Evolutionary conservation across 2,329 filamentous ascomycete species (phyloP).

Genomic region (Trichocomaceae sp.): DNA sequence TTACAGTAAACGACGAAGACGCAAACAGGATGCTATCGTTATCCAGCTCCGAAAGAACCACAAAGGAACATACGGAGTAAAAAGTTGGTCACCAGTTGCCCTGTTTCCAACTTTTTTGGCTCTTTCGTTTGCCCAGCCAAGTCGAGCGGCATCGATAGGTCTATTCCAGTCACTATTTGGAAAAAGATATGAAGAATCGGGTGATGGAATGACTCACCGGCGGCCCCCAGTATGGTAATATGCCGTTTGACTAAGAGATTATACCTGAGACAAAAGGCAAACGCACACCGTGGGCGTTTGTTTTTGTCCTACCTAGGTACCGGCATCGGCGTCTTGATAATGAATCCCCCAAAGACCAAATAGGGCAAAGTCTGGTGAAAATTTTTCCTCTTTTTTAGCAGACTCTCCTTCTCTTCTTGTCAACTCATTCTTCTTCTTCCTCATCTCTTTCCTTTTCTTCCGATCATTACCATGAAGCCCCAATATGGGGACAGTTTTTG

Average conservation of each 20-base stretch:
- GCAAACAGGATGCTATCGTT: neutral
- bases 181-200: neutral
- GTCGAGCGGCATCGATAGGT: neutral
- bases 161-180: neutral
- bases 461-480: no score
- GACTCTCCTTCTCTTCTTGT: no score
- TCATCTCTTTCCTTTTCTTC: no score
- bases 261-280: neutral
- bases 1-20: no score
- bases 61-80: no score
- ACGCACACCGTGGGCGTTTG: neutral
- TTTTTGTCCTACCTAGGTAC: neutral
- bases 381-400: neutral
- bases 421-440: no score
- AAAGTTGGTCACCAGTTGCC: neutral
- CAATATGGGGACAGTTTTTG: no score
- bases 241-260: neutral
- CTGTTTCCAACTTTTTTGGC: neutral
- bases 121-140: neutral
- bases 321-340: neutral
- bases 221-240: neutral
- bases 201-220: neutral
- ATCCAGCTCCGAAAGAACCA: no score
- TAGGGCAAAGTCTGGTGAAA: neutral
- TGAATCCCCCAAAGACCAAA: neutral